Conservation (phyloP, 176 grass and related monocot genomes). For the Oryza australiensis region DNA sequence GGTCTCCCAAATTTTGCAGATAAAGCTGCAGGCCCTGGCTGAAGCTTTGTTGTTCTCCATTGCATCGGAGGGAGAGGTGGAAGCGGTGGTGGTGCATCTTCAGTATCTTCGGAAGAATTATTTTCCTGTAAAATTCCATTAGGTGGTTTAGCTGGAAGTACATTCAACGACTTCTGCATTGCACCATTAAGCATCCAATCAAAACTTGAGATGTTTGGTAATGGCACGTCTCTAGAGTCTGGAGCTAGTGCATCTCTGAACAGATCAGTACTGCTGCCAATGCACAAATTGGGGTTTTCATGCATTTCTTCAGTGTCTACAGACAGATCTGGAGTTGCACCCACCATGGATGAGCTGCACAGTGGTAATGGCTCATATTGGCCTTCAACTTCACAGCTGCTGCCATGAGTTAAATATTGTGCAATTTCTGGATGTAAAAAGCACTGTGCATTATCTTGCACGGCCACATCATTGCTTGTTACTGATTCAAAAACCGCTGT, state of each 20-base stretch:
- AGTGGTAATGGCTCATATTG: neutral
- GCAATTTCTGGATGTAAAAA: slow-evolving; percentile 15
- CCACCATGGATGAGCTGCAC: slow-evolving; percentile 15
- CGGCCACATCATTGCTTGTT: slow-evolving; percentile 7
- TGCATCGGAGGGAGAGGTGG: slow-evolving; percentile 69
- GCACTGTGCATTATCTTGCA: slow-evolving; percentile 32
- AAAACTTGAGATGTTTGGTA: slow-evolving; percentile 32
- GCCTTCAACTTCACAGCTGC: slow-evolving; percentile 14
- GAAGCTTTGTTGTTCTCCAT: slow-evolving; percentile 63
- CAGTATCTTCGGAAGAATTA: slow-evolving; percentile 39
- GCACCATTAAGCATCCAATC: slow-evolving; percentile 48
- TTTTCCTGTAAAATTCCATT: slow-evolving; percentile 26
- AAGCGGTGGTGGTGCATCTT: slow-evolving; percentile 44
- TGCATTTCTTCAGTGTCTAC: slow-evolving; percentile 13
- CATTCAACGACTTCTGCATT: slow-evolving; percentile 35
- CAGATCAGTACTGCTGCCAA: slow-evolving; percentile 24
- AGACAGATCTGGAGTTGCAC: neutral
- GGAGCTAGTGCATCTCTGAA: slow-evolving; percentile 26
- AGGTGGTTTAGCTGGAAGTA: slow-evolving; percentile 36
- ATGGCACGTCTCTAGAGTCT: slow-evolving; percentile 23
- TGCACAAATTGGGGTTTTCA: neutral
- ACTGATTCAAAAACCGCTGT: slow-evolving; percentile 1
- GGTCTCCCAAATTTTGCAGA: slow-evolving; percentile 53
- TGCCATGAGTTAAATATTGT: slow-evolving; percentile 6
- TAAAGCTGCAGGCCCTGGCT: slow-evolving; percentile 33